phyloP scores from a whole-genome alignment of 2,329 filamentous ascomycete genomes.

The Raffaelea albimanens region DNA sequence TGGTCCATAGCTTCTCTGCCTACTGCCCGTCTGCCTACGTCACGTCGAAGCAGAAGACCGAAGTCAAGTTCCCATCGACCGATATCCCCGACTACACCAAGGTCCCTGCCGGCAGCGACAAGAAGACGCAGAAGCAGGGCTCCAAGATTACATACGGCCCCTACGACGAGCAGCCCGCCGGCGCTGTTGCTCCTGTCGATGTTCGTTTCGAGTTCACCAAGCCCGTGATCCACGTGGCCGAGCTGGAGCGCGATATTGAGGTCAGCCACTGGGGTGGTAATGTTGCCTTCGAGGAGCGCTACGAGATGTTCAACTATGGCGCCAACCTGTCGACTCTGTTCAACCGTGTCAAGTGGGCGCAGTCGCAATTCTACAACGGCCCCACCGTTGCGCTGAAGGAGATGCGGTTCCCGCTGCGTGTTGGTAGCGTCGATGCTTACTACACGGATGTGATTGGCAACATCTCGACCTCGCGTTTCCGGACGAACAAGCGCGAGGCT shows the following conservation, averaged over 20 bases:
- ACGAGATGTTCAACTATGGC: conserved; percentile 77
- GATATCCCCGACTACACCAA: conserved; percentile 81
- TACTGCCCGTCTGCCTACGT: conserved; percentile 77
- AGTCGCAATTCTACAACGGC: conserved; percentile 66
- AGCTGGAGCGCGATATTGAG: conserved; percentile 83
- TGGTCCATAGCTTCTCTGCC: conserved; percentile 76
- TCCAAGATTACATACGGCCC: conserved; percentile 83
- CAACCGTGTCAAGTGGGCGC: conserved; percentile 67
- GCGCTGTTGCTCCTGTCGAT: conserved; percentile 59
- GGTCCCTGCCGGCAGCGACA: conserved; percentile 53
- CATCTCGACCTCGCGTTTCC: conserved; percentile 86
- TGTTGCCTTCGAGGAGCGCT: conserved; percentile 87
- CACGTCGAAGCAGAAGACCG: conserved; percentile 91
- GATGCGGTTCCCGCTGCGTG: conserved; percentile 67
- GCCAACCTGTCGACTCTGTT: conserved; percentile 68
- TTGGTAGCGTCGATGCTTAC: conserved; percentile 79
- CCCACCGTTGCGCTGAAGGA: conserved; percentile 70
- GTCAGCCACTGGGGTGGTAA: conserved; percentile 98
- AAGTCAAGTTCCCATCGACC: conserved; percentile 74
- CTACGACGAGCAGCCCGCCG: conserved; percentile 71
- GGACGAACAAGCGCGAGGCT: conserved; percentile 67
- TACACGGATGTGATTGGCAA: conserved; percentile 96
- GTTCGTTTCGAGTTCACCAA: conserved; percentile 95
- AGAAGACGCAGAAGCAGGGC: conserved; percentile 70
- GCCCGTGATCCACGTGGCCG: conserved; percentile 69